Conservation (phyloP, 768 basidiomycete species). For the Leccinum subgranulosum region DNA sequence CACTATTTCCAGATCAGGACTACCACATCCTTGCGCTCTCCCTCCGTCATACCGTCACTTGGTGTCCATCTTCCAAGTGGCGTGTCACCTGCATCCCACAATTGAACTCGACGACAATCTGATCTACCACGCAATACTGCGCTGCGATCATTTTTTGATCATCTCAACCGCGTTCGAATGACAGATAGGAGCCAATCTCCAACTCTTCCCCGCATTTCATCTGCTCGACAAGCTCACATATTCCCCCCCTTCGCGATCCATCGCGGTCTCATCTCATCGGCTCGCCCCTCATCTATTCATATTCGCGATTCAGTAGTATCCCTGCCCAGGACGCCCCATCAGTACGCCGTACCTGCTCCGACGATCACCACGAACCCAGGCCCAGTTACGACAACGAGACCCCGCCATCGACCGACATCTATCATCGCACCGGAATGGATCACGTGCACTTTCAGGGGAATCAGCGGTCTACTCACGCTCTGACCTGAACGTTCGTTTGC, state of each 20-base stretch:
- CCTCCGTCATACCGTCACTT: neutral
- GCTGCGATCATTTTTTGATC: conserved; percentile 8
- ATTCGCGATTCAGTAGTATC: conserved; percentile 2
- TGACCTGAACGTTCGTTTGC: neutral
- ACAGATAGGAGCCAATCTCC: conserved; percentile 17
- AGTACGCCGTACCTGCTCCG: neutral
- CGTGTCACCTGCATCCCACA: conserved; percentile 3
- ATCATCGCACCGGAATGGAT: neutral
- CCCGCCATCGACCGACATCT: conserved; percentile 13
- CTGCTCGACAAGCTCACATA: neutral
- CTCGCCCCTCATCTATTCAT: neutral
- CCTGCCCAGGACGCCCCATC: neutral
- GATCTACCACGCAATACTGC: conserved; percentile 15
- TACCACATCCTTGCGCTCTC: neutral
- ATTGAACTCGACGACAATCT: conserved; percentile 18
- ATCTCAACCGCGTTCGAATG: neutral
- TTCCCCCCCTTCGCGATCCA: conserved; percentile 18
- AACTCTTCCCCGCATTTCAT: conserved; percentile 16
- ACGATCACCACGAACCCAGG: neutral
- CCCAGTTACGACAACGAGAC: conserved; percentile 12
- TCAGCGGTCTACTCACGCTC: neutral
- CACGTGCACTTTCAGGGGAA: conserved; percentile 3
- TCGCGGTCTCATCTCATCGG: conserved; percentile 14
- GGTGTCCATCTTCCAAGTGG: conserved; percentile 3
- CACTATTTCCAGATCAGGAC: conserved; percentile 11